A percentile compares a stretch with the other conserved stretches of the same genome.
Evolutionary conservation across 306 rosid genomes (phyloP).

Genomic region (Quercus cerris): DNA sequence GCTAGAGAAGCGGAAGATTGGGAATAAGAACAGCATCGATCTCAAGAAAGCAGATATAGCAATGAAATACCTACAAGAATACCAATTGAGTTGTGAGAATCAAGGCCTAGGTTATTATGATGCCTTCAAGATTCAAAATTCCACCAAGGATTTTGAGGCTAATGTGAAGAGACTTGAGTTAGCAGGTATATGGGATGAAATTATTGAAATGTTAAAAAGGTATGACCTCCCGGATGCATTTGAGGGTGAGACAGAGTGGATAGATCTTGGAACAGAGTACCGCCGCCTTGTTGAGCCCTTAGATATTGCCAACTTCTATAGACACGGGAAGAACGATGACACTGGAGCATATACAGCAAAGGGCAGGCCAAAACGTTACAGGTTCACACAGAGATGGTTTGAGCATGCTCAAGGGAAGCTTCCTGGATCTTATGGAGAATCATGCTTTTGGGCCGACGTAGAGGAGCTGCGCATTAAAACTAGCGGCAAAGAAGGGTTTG

Average conservation of each 20-base stretch:
- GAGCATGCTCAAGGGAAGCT: slow-evolving; percentile 31
- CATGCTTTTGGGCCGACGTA: slow-evolving; percentile 66
- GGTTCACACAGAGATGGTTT: slow-evolving; percentile 60
- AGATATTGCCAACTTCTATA: slow-evolving; percentile 74
- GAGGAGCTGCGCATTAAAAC: slow-evolving; percentile 54
- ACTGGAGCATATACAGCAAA: slow-evolving; percentile 47
- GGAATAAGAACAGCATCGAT: slow-evolving; percentile 28
- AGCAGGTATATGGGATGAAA: slow-evolving; percentile 74
- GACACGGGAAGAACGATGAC: slow-evolving; percentile 63
- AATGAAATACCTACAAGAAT: not conserved
- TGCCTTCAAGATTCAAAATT: slow-evolving; percentile 63
- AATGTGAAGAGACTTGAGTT: slow-evolving; percentile 63
- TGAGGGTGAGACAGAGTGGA: slow-evolving; percentile 51
- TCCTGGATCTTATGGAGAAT: slow-evolving; percentile 34
- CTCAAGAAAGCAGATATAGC: slow-evolving; percentile 7
- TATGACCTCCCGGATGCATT: slow-evolving; percentile 72
- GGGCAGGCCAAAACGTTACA: slow-evolving; percentile 67
- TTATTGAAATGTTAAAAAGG: slow-evolving; percentile 56
- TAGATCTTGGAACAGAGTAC: slow-evolving; percentile 39
- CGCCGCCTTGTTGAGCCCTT: slow-evolving; percentile 75
- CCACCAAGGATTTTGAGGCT: slow-evolving; percentile 52
- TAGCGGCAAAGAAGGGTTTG: not conserved
- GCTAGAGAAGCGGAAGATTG: slow-evolving; percentile 38
- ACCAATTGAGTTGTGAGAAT: not conserved
- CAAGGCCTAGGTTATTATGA: slow-evolving; percentile 45